phyloP scores from a whole-genome alignment of 306 rosid species.

The Pterocarpus macrocarpus region DNA sequence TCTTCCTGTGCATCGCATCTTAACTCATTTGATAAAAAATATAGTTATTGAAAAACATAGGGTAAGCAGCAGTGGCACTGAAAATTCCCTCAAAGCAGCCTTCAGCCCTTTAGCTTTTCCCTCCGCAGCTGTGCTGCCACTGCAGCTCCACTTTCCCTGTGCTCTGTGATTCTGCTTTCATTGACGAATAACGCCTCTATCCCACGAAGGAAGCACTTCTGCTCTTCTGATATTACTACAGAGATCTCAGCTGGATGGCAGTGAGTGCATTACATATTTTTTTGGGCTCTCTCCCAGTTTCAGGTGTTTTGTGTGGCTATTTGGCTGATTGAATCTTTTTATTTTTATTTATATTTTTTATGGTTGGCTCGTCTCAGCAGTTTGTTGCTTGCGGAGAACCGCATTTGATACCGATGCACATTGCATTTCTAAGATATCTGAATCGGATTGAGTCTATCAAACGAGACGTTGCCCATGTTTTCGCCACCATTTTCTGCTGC shows the following conservation, averaged over 20 bases:
- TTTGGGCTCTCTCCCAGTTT: background rate
- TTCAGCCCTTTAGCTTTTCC: no score
- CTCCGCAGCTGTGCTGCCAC: no score
- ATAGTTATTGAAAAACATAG: no score
- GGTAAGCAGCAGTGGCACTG: no score
- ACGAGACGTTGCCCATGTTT: conserved; percentile 55
- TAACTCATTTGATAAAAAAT: no score
- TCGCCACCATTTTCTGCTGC: conserved; percentile 54
- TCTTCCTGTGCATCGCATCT: no score
- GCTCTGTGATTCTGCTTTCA: no score
- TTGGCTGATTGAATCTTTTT: background rate
- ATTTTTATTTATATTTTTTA: background rate
- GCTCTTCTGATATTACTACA: no score
- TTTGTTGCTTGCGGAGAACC: conserved; percentile 46
- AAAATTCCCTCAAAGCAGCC: no score
- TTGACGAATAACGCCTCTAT: no score
- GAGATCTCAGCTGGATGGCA: background rate
- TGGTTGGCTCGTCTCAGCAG: conserved; percentile 35
- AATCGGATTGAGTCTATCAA: conserved; percentile 51
- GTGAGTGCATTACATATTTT: background rate
- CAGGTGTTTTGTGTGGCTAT: background rate
- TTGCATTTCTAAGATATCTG: conserved; percentile 38
- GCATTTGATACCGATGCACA: conserved; percentile 21
- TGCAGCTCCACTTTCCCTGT: no score
- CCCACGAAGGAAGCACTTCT: no score